phyloP scores from a whole-genome alignment of 1,139 yeast species.

The Debaryomyces udenii region DNA sequence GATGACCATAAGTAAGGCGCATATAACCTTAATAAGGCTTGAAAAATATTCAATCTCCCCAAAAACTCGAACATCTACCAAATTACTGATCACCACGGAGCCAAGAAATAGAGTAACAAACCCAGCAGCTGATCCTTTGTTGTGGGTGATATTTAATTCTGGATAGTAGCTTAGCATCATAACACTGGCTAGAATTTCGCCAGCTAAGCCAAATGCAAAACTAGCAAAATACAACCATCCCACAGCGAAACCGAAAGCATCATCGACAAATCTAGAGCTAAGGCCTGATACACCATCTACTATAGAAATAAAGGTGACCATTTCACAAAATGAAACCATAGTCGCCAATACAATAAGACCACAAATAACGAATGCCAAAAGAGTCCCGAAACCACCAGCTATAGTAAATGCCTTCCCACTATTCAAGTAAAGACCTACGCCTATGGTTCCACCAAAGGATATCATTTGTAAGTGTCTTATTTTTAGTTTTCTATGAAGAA shows the following conservation, averaged over 20 bases:
- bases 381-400: conserved; percentile 82
- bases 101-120: conserved; percentile 65
- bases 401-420: conserved; percentile 78
- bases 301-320: conserved; percentile 81
- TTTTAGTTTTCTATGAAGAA: conserved; percentile 56
- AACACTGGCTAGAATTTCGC: conserved; percentile 80
- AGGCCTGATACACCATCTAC: conserved; percentile 80
- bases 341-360: conserved; percentile 72
- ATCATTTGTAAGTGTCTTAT: conserved; percentile 80
- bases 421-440: conserved; percentile 77
- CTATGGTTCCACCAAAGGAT: conserved; percentile 80
- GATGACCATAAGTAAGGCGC: conserved; percentile 58
- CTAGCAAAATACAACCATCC: conserved; percentile 81
- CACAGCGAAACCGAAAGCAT: conserved; percentile 80
- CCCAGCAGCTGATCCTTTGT: conserved; percentile 57
- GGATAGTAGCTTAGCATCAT: conserved; percentile 72
- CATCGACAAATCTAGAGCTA: conserved; percentile 79
- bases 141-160: conserved; percentile 48
- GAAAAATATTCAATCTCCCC: conserved; percentile 76
- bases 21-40: conserved; percentile 60
- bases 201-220: conserved; percentile 72
- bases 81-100: conserved; percentile 54
- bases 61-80: conserved; percentile 69
- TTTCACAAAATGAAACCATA: conserved; percentile 78
- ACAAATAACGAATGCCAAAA: conserved; percentile 68